Base-by-base conservation (phyloP, 768 basidiomycete genomes). In the Coprinopsis strossmayeri region DNA sequence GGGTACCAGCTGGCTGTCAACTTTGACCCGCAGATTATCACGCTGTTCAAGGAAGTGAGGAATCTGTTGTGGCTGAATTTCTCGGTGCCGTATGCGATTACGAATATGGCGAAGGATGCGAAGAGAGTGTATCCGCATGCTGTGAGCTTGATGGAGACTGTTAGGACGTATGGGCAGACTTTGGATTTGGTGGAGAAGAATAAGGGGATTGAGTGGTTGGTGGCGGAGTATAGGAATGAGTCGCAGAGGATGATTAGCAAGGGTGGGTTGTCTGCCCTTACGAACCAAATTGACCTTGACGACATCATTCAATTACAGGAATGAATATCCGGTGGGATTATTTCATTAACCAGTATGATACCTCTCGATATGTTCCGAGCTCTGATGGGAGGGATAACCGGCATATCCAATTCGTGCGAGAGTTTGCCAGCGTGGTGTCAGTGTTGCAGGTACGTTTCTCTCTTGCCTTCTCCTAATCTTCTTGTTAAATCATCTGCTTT, bases 51-150 rank as follows among this genome's bases (percentile, higher is more conserved):
- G 74, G 96, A 98, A 64, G 92, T 96, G 27, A 77, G 96, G 50
- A 96, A 96, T 63, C 61, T 98, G 55, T 76, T 96, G 26, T 98
- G 95, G 95, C 76, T 98, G 53, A 88, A 88, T 52, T 98, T 95
- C 69, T 85, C 87, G 61, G 93, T 98, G 1, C 95, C 93, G 20
- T 92, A 97, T 69, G 82, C 87, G 45, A 91, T 90, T 54, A 86
- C 85, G 57, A 96, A 94, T 63, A 87, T 96, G 81, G 96, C 96
- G 28, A 99, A 97, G 71, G 95, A 99, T 57, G 96, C 96, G 52
- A 97, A 96, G 73, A 73, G 92, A 57, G 94, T 98, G 52, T 99
- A 99, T 63, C 94, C 94, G 0, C 93, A 97, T 71, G 96, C 96
- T 2, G 95, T 98, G 55, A 92, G 90, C 59, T 66, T 92, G 65